A percentile compares a stretch with the other conserved stretches of the same genome.
Evolutionary conservation across 2,329 filamentous ascomycete genomes (phyloP).

Genomic region (Periconia digitata): DNA sequence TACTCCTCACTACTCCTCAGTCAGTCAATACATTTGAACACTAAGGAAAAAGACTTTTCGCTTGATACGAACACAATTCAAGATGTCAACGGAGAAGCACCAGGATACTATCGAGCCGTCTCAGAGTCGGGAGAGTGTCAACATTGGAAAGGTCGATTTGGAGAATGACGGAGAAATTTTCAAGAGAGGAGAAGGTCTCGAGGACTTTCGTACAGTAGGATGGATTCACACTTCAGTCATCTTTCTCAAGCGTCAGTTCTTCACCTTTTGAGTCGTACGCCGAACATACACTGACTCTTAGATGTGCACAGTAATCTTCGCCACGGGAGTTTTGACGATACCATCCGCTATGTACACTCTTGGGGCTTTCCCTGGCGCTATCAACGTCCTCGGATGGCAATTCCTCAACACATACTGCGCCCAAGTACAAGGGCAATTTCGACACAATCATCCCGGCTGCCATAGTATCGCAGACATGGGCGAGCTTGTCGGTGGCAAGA

Average conservation of each 20-base stretch:
- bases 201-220: slow-evolving; percentile 57
- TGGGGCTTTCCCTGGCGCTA: slow-evolving; percentile 51
- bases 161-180: slow-evolving; percentile 53
- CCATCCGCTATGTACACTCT: slow-evolving; percentile 52
- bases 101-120: slow-evolving; percentile 24
- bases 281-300: neutral
- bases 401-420: slow-evolving; percentile 53
- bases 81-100: slow-evolving; percentile 30
- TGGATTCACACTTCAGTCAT: slow-evolving; percentile 57
- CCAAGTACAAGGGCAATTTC: slow-evolving; percentile 54
- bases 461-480: slow-evolving; percentile 63
- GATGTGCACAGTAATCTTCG: slow-evolving; percentile 45
- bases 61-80: neutral
- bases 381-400: slow-evolving; percentile 53
- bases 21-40: too few relatives aligned
- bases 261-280: neutral
- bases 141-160: slow-evolving; percentile 22
- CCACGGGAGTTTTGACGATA: slow-evolving; percentile 54
- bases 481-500: slow-evolving; percentile 54
- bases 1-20: neutral
- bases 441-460: slow-evolving; percentile 54
- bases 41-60: neutral
- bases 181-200: slow-evolving; percentile 48
- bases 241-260: slow-evolving; percentile 50
- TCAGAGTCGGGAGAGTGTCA: slow-evolving; percentile 24